Base-by-base conservation (phyloP, 257 asterid genomes). In the Orobanche coerulescens region DNA sequence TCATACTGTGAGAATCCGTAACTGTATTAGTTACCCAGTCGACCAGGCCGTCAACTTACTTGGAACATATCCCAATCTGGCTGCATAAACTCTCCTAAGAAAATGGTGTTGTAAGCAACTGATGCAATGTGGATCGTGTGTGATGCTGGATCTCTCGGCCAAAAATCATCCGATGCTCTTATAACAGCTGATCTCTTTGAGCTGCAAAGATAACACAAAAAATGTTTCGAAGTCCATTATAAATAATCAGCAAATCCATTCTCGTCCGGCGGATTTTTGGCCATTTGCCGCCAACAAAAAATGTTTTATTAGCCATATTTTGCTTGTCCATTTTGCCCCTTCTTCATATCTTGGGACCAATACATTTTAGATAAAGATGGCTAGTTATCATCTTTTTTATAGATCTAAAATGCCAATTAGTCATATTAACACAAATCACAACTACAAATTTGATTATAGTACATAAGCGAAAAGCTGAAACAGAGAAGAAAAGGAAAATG, bases 51-150 rank as follows among this genome's bases (percentile, higher is more conserved):
- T 64, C 28, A 18, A 70, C 89, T 87, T 75, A 91, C 97, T 49
- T 90, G 97, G 65, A 90, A 87, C 97, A 90, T 90, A 57, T 90
- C 97, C 97, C 97, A 87, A 78, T 90, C 96, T 5, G 97, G 96
- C 79, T 91, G 97, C 97, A 91, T 87, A 66, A 91, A 87, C 75
- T 91, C 96, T 42, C 97, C 97, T 0, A 87, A 78, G 65, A 91
- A 91, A 53, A 91, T 15, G 58, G 96, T 90, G 70, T 90, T 87
- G 53, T 84, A 90, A 26, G 97, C 95, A 52, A 91, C 97, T 10
- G 97, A 91, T 64, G 95, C 97, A 67, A 91, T 82, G 80, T 91
- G 96, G 50, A 88, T 88, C 26, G 97, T 88, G 83, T 91, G 96
- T 4, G 97, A 87, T 49, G 97, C 96, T 34, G 95, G 94, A 76